Conservation (phyloP, 23 red algal genomes). For the Cyanidiococcus yangmingshanensis region DNA sequence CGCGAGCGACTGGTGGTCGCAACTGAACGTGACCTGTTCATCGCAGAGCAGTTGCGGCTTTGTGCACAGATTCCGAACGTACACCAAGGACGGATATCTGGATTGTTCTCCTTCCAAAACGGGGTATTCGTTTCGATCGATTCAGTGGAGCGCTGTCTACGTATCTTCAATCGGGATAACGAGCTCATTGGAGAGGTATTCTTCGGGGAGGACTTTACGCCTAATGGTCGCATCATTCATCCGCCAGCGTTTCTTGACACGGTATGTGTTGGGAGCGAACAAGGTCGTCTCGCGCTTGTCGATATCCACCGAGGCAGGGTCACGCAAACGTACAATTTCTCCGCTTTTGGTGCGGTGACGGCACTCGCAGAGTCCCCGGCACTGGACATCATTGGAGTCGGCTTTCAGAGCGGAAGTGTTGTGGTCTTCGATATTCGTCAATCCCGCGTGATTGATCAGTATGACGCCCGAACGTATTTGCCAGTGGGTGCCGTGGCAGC, state of each 20-base stretch:
- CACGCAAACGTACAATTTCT: constrained; percentile 44
- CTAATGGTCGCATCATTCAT: constrained; percentile 34
- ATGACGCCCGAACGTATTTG: neutral
- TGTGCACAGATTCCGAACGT: neutral
- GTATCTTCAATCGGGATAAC: constrained; percentile 34
- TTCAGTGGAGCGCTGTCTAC: constrained; percentile 19
- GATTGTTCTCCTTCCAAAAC: neutral
- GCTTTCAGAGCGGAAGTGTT: constrained; percentile 41
- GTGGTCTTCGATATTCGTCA: constrained; percentile 48
- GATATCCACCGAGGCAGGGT: constrained; percentile 46
- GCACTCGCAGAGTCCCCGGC: constrained; percentile 53
- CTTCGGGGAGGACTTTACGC: constrained; percentile 29
- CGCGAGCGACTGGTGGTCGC: constrained; percentile 8
- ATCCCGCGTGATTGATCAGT: constrained; percentile 18
- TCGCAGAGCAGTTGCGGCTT: neutral
- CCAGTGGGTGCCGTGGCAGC: constrained; percentile 7
- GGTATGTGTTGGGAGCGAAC: constrained; percentile 46
- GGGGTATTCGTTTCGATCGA: constrained; percentile 8
- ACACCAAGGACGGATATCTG: constrained; percentile 18
- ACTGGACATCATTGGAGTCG: constrained; percentile 78
- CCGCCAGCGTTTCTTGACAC: constrained; percentile 76
- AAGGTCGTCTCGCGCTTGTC: constrained; percentile 51
- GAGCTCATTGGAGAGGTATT: constrained; percentile 27
- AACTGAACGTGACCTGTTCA: neutral
- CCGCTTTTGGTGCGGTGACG: constrained; percentile 24